Evolutionary conservation across 768 basidiomycete genomes (phyloP), one percentile per base, ranked within the genome.

Genomic region (Xerocomellus chrysenteron): DNA sequence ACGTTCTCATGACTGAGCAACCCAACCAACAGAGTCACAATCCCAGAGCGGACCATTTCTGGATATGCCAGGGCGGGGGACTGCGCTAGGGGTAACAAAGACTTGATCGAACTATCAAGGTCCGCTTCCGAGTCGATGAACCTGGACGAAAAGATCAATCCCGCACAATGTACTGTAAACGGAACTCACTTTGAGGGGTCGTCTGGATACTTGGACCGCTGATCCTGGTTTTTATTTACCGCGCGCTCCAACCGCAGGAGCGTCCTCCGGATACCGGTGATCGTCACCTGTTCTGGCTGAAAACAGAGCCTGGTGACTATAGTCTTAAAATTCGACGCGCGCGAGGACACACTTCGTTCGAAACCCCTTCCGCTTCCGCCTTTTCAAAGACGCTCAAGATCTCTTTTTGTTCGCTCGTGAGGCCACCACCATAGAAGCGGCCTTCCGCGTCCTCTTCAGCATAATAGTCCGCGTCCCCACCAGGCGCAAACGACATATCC

Each of bases 41-140:
- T 77, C 35, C 88, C 91, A 6, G 88, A 87, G 42, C 83, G 83
- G 53, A 95, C 82, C 49, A 98, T 79, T 68, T 98, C 94, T 24
- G 94, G 88, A 70, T 97, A 99, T 56, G 94, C 89, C 21, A 92
- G 70, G 8, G 80, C 76, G 0, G 95, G 90, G 4, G 82, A 82
- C 68, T 97, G 94, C 1, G 96, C 89, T 21, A 99, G 78, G 6
- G 94, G 88, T n/a, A 97, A 78, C 45, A 99, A 74, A 1, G 85
- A 81, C 71, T 96, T 95, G 52, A 98, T 83, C 9, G 94, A 84
- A 53, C 79, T 77, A 68, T 98, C 94, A 7, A 99, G 83, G 67
- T 97, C 94, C 26, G 93, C 92, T 78, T 99, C 97, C 1, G 97
- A 98, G 70, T 98, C 97, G 64, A 99, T 98, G 79, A 98, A 99